A percentile compares a stretch with the other conserved stretches of the same genome.
phyloP scores from a whole-genome alignment of 179 eudicot species.

The Amaranthus tricolor region DNA sequence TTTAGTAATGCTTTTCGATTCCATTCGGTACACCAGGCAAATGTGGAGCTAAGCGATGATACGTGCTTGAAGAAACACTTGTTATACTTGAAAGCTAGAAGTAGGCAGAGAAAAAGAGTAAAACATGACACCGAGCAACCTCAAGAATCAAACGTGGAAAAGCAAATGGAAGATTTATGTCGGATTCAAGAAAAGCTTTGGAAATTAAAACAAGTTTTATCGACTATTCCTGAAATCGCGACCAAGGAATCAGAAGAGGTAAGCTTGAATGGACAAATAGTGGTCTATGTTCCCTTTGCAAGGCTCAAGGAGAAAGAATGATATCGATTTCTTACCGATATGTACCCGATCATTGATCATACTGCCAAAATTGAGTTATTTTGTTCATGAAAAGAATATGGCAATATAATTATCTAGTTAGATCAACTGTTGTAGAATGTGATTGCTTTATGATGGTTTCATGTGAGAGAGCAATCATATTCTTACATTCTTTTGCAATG shows the following conservation, averaged over 20 bases:
- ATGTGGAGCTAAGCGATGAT: constrained; percentile 47
- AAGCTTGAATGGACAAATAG: constrained; percentile 19
- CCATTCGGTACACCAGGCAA: constrained; percentile 26
- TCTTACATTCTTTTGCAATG: too few species aligned
- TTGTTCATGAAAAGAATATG: neutral
- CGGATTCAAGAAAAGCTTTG: constrained; percentile 51
- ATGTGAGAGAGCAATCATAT: too few species aligned
- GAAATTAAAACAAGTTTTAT: constrained; percentile 47
- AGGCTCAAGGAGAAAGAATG: constrained; percentile 63
- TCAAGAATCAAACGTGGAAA: constrained; percentile 43
- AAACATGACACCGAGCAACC: constrained; percentile 13
- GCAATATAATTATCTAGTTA: too few species aligned
- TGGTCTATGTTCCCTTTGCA: constrained; percentile 63
- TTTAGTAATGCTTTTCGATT: neutral
- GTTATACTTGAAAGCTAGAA: constrained; percentile 33
- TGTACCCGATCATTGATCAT: neutral
- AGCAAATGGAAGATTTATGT: constrained; percentile 62
- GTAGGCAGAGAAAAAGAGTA: constrained; percentile 24
- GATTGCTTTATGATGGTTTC: too few species aligned
- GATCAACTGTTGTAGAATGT: too few species aligned
- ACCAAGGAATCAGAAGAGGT: constrained; percentile 21
- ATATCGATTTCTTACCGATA: constrained; percentile 4
- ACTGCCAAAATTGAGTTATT: neutral
- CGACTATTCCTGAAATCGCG: constrained; percentile 29
- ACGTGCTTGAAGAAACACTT: constrained; percentile 59